Conservation (phyloP, 139 green algal genomes). For the Picochlorum sp. region DNA sequence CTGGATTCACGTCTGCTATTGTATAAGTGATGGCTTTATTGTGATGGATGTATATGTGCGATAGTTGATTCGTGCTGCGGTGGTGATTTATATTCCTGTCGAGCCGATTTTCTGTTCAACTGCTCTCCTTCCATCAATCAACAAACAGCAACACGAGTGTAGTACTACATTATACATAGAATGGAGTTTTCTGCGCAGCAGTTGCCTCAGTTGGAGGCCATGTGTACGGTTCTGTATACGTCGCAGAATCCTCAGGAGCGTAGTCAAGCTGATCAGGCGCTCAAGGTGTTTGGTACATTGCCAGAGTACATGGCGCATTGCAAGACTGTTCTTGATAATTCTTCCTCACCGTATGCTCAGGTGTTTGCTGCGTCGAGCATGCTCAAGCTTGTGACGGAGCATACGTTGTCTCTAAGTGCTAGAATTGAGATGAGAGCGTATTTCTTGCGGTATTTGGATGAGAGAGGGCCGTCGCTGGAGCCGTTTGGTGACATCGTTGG, state of each 20-base stretch:
- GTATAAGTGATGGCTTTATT: too few species aligned
- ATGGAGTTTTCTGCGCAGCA: conserved; percentile 34
- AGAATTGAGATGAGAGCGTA: conserved; percentile 78
- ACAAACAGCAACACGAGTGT: too few species aligned
- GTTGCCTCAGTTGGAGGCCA: conserved; percentile 78
- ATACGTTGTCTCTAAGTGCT: conserved; percentile 48
- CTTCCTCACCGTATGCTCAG: conserved; percentile 84
- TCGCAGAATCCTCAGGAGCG: conserved; percentile 73
- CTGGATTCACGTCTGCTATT: too few species aligned
- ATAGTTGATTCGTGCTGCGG: too few species aligned
- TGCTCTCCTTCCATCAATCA: too few species aligned
- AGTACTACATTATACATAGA: neutral
- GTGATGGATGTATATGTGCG: too few species aligned
- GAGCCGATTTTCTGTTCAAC: too few species aligned
- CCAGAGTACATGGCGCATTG: conserved; percentile 86
- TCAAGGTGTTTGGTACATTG: conserved; percentile 73
- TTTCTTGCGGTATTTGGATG: conserved; percentile 76
- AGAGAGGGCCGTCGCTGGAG: conserved; percentile 61
- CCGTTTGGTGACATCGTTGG: conserved; percentile 67
- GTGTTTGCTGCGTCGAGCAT: conserved; percentile 79
- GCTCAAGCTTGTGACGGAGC: conserved; percentile 87
- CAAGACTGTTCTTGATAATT: conserved; percentile 86
- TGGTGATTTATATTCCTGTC: too few species aligned
- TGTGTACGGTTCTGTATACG: conserved; percentile 82
- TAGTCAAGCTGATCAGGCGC: conserved; percentile 68